Conservation (phyloP, 257 asterid species). For the Schizonepeta tenuifolia region DNA sequence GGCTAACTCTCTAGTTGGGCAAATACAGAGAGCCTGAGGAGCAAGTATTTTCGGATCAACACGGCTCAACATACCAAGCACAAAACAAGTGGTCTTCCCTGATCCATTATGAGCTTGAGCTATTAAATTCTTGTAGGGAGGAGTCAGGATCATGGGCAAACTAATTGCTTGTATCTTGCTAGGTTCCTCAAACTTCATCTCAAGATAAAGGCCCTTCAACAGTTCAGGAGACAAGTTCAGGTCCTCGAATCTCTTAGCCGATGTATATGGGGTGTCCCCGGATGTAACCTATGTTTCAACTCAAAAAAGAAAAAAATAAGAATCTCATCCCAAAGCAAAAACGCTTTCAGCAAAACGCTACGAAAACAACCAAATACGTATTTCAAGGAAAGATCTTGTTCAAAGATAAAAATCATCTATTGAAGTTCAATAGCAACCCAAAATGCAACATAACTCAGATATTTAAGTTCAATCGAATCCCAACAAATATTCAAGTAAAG, state of each 20-base stretch:
- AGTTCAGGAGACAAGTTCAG: slow-evolving; percentile 70
- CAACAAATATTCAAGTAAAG: neutral
- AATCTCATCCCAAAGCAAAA: neutral
- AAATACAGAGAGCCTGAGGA: slow-evolving; percentile 97
- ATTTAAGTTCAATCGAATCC: slow-evolving; percentile 21
- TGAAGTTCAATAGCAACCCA: slow-evolving; percentile 22
- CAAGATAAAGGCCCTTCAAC: slow-evolving; percentile 80
- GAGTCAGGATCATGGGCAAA: slow-evolving; percentile 93
- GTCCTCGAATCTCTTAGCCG: slow-evolving; percentile 88
- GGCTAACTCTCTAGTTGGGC: slow-evolving; percentile 96
- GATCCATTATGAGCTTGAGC: slow-evolving; percentile 99
- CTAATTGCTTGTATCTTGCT: slow-evolving; percentile 83
- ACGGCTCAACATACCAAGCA: slow-evolving; percentile 97
- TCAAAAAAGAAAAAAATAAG: slow-evolving; percentile 20
- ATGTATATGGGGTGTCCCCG: slow-evolving; percentile 71
- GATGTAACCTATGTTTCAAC: slow-evolving; percentile 60
- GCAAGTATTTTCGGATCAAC: slow-evolving; percentile 62
- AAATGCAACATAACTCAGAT: neutral
- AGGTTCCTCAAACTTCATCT: slow-evolving; percentile 84
- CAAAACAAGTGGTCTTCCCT: slow-evolving; percentile 97
- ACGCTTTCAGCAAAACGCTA: neutral
- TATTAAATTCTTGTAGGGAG: slow-evolving; percentile 78
- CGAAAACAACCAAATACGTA: neutral
- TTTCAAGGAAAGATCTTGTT: slow-evolving; percentile 6
- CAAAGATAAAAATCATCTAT: slow-evolving; percentile 21